Percentiles rank a stretch among this genome's conserved stretches.
Evolutionary conservation across 208 protist species (phyloP).

Genomic region (Trypanosoma boissoni): DNA sequence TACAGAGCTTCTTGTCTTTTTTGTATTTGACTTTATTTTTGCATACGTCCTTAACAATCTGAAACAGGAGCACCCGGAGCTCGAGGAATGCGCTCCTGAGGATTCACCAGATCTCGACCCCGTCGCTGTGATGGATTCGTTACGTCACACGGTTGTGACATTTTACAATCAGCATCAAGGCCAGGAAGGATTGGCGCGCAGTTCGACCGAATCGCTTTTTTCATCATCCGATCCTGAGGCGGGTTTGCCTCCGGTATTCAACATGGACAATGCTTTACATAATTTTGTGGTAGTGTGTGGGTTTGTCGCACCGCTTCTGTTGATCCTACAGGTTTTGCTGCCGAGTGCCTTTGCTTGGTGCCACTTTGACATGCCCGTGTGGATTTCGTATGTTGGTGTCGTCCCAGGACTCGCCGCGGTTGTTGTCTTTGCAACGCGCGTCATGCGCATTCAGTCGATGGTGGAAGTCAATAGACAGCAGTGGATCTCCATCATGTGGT

Average conservation of each 20-base stretch:
- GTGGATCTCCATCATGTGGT: constrained; percentile 85
- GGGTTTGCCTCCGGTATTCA: not conserved
- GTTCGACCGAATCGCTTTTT: not conserved
- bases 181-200: too few species aligned
- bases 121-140: constrained; percentile 43
- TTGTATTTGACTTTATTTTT: constrained; percentile 53
- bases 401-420: constrained; percentile 44
- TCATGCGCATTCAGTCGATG: constrained; percentile 27
- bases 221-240: not conserved
- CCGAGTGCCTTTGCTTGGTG: constrained; percentile 48
- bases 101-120: constrained; percentile 69
- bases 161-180: constrained; percentile 46
- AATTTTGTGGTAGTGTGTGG: constrained; percentile 54
- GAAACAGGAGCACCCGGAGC: constrained; percentile 58
- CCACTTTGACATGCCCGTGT: constrained; percentile 33
- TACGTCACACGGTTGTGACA: constrained; percentile 49
- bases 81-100: constrained; percentile 65
- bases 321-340: constrained; percentile 37
- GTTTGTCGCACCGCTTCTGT: constrained; percentile 38
- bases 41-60: constrained; percentile 44
- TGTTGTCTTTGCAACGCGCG: constrained; percentile 46
- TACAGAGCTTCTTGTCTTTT: constrained; percentile 54
- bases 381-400: constrained; percentile 38
- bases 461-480: constrained; percentile 56
- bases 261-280: constrained; percentile 43